Evolutionary conservation across 805 yeast genomes (phyloP), one percentile per base, ranked within the genome.

Genomic region (Kregervanrija fluxuum): DNA sequence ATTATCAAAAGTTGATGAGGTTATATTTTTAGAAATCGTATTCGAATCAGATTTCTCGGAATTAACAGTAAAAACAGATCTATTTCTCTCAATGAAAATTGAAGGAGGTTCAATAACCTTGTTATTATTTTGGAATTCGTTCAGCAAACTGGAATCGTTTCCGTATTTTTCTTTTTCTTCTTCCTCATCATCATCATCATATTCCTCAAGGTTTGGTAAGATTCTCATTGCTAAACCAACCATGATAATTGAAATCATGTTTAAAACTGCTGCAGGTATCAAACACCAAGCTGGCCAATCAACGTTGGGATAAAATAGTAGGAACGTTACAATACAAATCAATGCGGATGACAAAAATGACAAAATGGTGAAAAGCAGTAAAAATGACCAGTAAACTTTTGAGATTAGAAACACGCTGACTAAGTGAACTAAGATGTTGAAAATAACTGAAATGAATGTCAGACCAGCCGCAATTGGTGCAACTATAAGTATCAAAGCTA

Each of bases 241-340:
- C 36, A 78, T 59, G 5, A 84, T 75, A 2, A 81, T 48, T 2
- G 79, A 62, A 2, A 79, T 43, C 46, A 85, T 64, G 44, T 72
- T 70, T 43, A 80, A 62, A 0, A 70, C 82, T 11, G 85, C 82
- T 4, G 86, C 74, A 1, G 83, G 88, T 30, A 84, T 71, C 54
- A 82, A 67, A 32, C 81, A 58, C 90, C 91, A 85, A 8, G 81
- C 71, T n/a, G 80, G 71, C 90, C 90, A 85, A 6, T 70, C 63
- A 13, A 82, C 69, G 48, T 80, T 67, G 8, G 93, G 93, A 53
- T 69, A 74, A 59, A 81, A 85, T 12, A 78, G 64, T 41, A 85
- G 54, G 34, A 83, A 70, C 0, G 69, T 67, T 30, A 80, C 71
- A 10, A 85, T 62, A 43, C 83, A 75, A 17, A 74, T 63, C 35